Evolutionary conservation across 169 alveolate species (phyloP).

Genomic region (Plasmodium berghei): DNA sequence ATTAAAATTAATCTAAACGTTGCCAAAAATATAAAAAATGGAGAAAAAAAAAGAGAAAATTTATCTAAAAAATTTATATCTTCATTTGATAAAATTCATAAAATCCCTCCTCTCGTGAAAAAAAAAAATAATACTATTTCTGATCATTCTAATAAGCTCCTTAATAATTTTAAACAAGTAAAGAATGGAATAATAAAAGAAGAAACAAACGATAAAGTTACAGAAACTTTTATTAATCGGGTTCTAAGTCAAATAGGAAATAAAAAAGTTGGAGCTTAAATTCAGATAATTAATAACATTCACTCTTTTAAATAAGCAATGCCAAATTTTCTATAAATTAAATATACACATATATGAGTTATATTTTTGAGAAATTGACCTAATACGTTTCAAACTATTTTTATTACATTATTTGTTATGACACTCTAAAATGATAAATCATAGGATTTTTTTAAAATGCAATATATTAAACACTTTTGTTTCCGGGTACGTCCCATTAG

Average conservation of each 20-base stretch:
- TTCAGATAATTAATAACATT: too few relatives aligned
- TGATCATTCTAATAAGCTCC: too few relatives aligned
- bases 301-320: too few relatives aligned
- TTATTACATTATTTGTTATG: too few relatives aligned
- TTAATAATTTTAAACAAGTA: not conserved
- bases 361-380: too few relatives aligned
- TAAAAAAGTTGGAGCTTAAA: constrained; percentile 32
- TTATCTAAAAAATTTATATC: not conserved
- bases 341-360: too few relatives aligned
- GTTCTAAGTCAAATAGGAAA: constrained; percentile 67
- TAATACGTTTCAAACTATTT: too few relatives aligned
- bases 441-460: too few relatives aligned
- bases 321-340: too few relatives aligned
- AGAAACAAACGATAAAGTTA: not conserved
- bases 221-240: constrained; percentile 3
- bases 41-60: constrained; percentile 16
- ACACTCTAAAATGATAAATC: too few relatives aligned
- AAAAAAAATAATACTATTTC: not conserved
- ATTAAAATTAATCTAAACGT: not conserved
- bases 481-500: too few relatives aligned
- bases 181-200: not conserved
- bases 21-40: not conserved
- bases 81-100: constrained; percentile 11
- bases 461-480: too few relatives aligned
- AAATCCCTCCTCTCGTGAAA: constrained; percentile 27